phyloP scores from a whole-genome alignment of 257 asterid species.

The Marsdenia floribunda region DNA sequence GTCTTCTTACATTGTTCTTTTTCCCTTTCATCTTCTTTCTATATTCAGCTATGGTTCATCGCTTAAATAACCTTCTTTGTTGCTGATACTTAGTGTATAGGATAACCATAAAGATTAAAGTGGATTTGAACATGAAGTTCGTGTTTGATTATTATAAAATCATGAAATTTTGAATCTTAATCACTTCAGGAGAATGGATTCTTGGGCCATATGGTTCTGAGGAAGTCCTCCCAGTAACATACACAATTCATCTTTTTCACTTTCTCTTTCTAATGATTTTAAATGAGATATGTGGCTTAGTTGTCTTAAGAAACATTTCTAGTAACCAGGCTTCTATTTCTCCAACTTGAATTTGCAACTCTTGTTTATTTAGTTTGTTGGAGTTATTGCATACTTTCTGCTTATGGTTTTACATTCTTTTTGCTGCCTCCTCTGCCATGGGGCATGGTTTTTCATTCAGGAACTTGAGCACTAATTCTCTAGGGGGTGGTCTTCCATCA shows the following conservation, averaged over 20 bases:
- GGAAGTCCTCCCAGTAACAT: background rate
- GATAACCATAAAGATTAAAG: background rate
- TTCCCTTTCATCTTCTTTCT: background rate
- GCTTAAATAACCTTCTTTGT: background rate
- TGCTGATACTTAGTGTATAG: background rate
- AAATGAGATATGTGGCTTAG: no score
- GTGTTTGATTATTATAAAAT: background rate
- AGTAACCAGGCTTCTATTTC: background rate
- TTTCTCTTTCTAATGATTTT: background rate
- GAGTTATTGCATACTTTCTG: background rate
- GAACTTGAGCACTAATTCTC: conserved; percentile 71
- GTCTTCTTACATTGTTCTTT: background rate
- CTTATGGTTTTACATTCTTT: background rate
- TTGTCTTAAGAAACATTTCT: background rate
- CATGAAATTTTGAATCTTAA: background rate
- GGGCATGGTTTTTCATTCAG: conserved; percentile 38
- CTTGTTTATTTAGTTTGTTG: background rate
- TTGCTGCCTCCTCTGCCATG: background rate
- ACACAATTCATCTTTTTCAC: background rate
- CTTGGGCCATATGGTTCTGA: background rate
- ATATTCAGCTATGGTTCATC: background rate
- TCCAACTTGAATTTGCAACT: background rate
- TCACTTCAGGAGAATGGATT: background rate
- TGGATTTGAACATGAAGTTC: background rate
- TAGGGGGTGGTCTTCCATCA: conserved; percentile 65